Base-by-base conservation (phyloP, 495 filamentous ascomycete genomes). In the Penicillium longicatenatum region DNA sequence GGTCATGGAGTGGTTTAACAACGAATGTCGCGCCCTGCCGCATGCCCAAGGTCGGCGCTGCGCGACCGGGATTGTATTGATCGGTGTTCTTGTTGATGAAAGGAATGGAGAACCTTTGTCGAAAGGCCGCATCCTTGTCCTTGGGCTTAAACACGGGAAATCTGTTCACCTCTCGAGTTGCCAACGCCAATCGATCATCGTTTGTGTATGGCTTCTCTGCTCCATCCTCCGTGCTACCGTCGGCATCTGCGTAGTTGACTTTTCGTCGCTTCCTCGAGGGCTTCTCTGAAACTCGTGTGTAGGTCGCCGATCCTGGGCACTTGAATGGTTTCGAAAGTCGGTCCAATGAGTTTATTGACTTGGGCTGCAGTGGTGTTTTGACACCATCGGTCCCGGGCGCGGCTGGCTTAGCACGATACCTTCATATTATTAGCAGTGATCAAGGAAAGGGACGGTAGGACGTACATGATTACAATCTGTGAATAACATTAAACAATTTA, bases 1-100 rank as follows among this genome's bases (percentile, higher is more conserved):
- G 94, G 64, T 99, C 94, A 69, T 99, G 95, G 53, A 99, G 70
- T 41, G 94, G 89, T 63, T 90, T 96, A 20, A 92, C 91, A 12
- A 96, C 81, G 70, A 98, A 97, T 6, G 86, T 83, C 2, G 89
- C 86, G 11, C 93, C 92, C 66, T 83, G 86, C 59, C 94, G 79
- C 76, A 99, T 80, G 2, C 94, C 94, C 31, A 99, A 72, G 0
- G 90, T 88, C 3, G 95, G 94, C 10, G 95, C 88, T 6, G 90
- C 86, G 24, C 94, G 81, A 46, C 85, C 84, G 3, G 88, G 76
- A 66, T 91, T 89, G 71, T 97, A 98, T 3, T 76, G 77, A 2
- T 76, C 83, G 5, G 70, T 74, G 54, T 86, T 70, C 66, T 96
- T 98, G 65, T 97, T 91, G 54, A 92, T 83, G 51, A 98, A 72